Evolutionary conservation across 225 moss, liverwort and hornwort genomes (phyloP), one percentile per base, ranked within the genome.

Genomic region (Anthoceros angustus): DNA sequence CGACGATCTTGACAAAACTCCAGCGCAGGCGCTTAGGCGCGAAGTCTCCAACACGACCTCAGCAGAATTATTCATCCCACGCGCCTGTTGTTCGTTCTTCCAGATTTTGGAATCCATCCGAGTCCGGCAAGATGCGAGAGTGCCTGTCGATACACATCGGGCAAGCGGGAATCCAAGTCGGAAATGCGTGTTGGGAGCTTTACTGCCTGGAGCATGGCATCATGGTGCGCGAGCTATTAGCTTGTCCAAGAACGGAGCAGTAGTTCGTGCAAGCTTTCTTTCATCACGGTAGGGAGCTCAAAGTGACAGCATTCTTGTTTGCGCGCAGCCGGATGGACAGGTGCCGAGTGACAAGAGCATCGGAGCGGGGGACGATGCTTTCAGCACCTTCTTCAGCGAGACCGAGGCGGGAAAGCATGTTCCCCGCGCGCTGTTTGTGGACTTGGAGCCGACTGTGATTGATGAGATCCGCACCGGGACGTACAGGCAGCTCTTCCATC

Each of bases 341-440:
- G 23, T 55, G 55, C 55, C 18, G 55, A 55, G 55, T 23, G 55
- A 55, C 55, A 55, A 55, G 55, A 11, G n/a, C 55, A 23, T 55
- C 7, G 15, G 7, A n/a, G n/a, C 15, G 7, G 55, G 55, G 23
- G 55, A 55, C 55, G 55, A 55, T 23, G 55, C 55, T 55, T 55
- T 55, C 55, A 55, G 23, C n/a, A 55, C 55, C 55, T 55, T 55
- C n/a, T 55, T 55, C 55, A 23, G n/a, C 55, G 55, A 55, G 55
- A 55, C 55, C 23, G 55, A 55, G n/a, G 55, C 55, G 7, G 55
- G 55, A 23, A 55, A 55, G 55, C 55, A 55, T 15, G 55, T 55
- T 15, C 55, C 55, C 23, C 55, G 55, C 7, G 55, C 55, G 18
- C n/a, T 55, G 5, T 55, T 55, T 11, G n/a, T 55, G 14, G 55